These are phyloP conservation scores for Ramicandelaber brevisporus DNA, from an alignment of 192 early-diverging fungal species.

Conservation along the genomic window DNA sequence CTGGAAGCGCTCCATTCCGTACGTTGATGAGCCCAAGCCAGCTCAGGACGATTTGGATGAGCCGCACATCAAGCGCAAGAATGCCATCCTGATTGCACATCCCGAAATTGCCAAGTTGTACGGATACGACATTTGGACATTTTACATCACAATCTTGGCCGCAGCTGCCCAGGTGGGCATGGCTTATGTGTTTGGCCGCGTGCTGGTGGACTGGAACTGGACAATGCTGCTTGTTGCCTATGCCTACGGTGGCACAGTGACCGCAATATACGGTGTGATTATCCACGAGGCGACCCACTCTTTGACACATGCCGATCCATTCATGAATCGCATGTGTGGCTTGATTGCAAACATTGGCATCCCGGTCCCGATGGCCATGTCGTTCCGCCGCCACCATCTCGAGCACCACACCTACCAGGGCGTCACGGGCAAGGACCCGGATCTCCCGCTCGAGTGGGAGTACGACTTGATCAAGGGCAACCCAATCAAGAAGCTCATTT, in stretches of 20 bases:
- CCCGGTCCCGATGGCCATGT: constrained; percentile 48
- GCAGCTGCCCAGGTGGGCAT: constrained; percentile 42
- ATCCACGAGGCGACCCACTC: constrained; percentile 88
- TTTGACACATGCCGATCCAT: constrained; percentile 40
- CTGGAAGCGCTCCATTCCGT: constrained; percentile 58
- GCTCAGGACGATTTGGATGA: constrained; percentile 77
- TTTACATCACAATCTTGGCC: constrained; percentile 36
- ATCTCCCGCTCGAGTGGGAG: constrained; percentile 77
- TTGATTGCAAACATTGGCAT: constrained; percentile 69
- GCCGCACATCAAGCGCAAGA: constrained; percentile 76
- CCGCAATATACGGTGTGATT: constrained; percentile 51
- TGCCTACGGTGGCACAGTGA: constrained; percentile 58
- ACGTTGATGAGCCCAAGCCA: constrained; percentile 38
- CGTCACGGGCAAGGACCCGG: constrained; percentile 76
- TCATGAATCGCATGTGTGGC: constrained; percentile 59
- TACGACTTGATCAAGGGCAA: constrained; percentile 44
- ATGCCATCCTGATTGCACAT: constrained; percentile 61
- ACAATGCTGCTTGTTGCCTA: constrained; percentile 39
- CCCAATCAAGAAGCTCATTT: constrained; percentile 37
- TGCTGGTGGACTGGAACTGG: constrained; percentile 34
- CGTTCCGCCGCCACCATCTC: constrained; percentile 69
- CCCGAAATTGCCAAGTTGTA: constrained; percentile 74
- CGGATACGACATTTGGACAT: constrained; percentile 54
- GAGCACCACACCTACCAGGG: constrained; percentile 97
- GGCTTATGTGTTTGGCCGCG: constrained; percentile 50